Base-by-base conservation (phyloP, 2,329 filamentous ascomycete genomes). In the Hypoxylon sp. region DNA sequence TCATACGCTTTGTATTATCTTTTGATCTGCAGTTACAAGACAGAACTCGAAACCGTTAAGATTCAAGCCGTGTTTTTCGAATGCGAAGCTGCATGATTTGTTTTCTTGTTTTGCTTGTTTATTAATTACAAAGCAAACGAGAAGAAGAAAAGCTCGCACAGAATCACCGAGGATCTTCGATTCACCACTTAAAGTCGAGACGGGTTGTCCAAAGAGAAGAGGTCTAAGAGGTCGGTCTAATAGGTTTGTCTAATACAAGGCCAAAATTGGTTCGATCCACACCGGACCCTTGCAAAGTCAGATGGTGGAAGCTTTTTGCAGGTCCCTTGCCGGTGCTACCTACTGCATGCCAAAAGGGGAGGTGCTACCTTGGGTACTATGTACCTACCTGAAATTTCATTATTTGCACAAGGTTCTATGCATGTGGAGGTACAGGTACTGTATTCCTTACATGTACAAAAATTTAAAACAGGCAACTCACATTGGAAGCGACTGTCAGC, bases 311-410 rank as follows among this genome's bases (percentile, higher is more conserved):
- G 55, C 64, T 17, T 61, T 55, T 51, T 14, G 24, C 35, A 51
- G 56, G 54, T 57, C 57, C 63, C 63, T 64, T 64, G 52, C 47
- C 59, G 44, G 63, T 65, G 33, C 63, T 62, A 58, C 55, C 63
- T 62, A 58, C 55, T 57, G 62, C 62, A 52, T 55, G 56, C 67
- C 61, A 37, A 69, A 67, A 69, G 51, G 67, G 59, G 60, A 52
- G 31, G 44, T 48, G 65, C 44, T 60, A 52, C 60, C 44, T 53
- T 55, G 33, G 51, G 55, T 70, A n/a, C n/a, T n/a, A n/a, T n/a
- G n/a, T n/a, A 56, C 63, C 58, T 66, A 33, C 63, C 59, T 67
- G 50, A 65, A 65, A 56, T 68, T 68, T 68, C 50, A 59, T 63
- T 57, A 64, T 47, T 9, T 8, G 14, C 42, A 46, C n/a, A 35